Conservation (phyloP, 805 yeast species). For the Wickerhamomyces chambardii region DNA sequence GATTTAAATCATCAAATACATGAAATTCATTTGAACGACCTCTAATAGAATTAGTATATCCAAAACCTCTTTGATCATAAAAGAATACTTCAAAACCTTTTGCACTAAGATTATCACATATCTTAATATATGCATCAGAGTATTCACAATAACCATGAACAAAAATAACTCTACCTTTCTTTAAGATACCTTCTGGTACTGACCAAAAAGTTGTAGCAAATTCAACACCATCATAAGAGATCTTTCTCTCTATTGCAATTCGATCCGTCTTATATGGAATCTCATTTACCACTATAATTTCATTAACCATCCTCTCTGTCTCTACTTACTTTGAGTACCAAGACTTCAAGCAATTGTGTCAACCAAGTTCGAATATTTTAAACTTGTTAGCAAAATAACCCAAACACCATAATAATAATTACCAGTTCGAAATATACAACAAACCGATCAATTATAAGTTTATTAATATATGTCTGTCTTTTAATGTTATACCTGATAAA, state of each 20-base stretch:
- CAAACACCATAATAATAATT: no score
- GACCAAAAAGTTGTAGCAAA: conserved; percentile 27
- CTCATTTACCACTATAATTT: no score
- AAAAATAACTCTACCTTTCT: conserved; percentile 46
- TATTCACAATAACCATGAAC: conserved; percentile 72
- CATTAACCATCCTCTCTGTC: no score
- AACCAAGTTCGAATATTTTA: no score
- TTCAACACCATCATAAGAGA: conserved; percentile 27
- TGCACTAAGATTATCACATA: conserved; percentile 41
- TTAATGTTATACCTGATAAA: no score
- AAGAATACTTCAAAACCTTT: conserved; percentile 57
- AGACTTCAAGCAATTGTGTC: no score
- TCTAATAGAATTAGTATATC: conserved; percentile 44
- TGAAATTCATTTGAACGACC: conserved; percentile 52
- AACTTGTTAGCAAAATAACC: no score
- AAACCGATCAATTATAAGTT: no score
- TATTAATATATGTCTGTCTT: no score
- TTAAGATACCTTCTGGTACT: conserved; percentile 22
- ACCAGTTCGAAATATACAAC: no score
- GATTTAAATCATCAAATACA: conserved; percentile 51
- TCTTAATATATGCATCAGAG: conserved; percentile 35
- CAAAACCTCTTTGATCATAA: conserved; percentile 74
- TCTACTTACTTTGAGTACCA: no score
- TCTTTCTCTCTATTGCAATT: conserved; percentile 20
- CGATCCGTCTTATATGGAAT: conserved; percentile 26